Evolutionary conservation across 371 early-diverging fungal species (phyloP).

Genomic region (Mortierella sp.): DNA sequence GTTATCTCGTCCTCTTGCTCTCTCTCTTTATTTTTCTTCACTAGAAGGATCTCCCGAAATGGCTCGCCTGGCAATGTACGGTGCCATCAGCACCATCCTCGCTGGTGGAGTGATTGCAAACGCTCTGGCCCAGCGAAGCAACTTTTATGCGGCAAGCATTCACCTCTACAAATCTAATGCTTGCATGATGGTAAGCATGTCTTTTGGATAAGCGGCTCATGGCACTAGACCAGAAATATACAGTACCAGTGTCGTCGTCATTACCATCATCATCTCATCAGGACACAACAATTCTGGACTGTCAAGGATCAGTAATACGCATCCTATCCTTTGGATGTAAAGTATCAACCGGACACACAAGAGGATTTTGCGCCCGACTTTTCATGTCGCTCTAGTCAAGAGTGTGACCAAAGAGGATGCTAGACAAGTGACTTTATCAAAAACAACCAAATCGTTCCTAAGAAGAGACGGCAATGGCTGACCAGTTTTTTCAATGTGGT

Average conservation of each 20-base stretch:
- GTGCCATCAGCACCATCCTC: slow-evolving; percentile 75
- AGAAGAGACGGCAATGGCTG: neutral
- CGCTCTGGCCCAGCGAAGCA: slow-evolving; percentile 79
- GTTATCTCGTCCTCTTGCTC: neutral
- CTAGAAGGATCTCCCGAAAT: slow-evolving; percentile 10
- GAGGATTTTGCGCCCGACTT: too few species aligned
- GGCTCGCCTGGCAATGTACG: slow-evolving; percentile 82
- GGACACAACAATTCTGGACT: neutral
- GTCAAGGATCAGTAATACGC: neutral
- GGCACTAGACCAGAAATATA: neutral
- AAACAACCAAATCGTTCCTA: slow-evolving; percentile 36
- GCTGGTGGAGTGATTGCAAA: slow-evolving; percentile 75
- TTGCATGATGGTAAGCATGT: slow-evolving; percentile 80
- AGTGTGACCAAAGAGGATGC: slow-evolving; percentile 8
- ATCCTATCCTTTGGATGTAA: neutral
- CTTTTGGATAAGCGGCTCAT: too few species aligned
- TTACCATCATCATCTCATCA: neutral
- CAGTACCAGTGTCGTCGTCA: neutral
- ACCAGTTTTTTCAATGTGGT: neutral
- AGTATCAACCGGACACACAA: too few species aligned
- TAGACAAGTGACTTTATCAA: slow-evolving; percentile 55
- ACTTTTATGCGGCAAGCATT: slow-evolving; percentile 91
- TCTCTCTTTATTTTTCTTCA: neutral
- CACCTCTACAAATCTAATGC: slow-evolving; percentile 87
- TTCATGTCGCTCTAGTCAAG: too few species aligned